Percentiles rank a stretch among this genome's conserved stretches.
phyloP scores from a whole-genome alignment of 495 filamentous ascomycete species.

The Lindgomyces ingoldianus region DNA sequence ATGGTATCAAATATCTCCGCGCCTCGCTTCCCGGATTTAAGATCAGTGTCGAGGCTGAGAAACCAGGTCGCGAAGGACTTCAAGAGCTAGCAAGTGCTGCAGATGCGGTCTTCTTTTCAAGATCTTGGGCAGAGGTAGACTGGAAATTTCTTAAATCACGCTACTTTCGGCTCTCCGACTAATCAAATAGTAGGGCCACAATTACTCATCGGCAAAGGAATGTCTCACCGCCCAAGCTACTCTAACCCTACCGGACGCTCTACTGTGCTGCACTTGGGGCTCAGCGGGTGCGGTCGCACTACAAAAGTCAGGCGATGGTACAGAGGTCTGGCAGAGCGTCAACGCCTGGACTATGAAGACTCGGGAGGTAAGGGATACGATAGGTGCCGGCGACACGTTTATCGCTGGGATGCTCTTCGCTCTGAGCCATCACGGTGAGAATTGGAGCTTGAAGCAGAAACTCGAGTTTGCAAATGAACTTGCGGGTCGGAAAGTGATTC shows the following conservation, averaged over 20 bases:
- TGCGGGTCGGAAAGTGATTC: constrained; percentile 66
- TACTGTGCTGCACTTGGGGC: constrained; percentile 71
- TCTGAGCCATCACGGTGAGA: constrained; percentile 52
- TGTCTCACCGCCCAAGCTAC: too few relatives aligned
- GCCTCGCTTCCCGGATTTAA: constrained; percentile 49
- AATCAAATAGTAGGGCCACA: too few relatives aligned
- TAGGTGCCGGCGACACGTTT: constrained; percentile 76
- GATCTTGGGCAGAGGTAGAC: constrained; percentile 72
- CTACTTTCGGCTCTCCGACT: too few relatives aligned
- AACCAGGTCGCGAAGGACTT: constrained; percentile 64
- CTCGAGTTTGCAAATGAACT: constrained; percentile 65
- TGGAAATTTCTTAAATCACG: too few relatives aligned
- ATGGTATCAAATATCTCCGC: constrained; percentile 62
- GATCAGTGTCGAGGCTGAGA: constrained; percentile 72
- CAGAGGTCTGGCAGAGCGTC: neutral
- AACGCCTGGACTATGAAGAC: constrained; percentile 40
- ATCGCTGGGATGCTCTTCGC: constrained; percentile 70
- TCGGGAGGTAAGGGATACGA: constrained; percentile 50
- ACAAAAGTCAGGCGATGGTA: neutral
- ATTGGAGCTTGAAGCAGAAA: constrained; percentile 55
- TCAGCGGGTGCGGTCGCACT: constrained; percentile 57
- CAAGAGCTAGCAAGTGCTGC: constrained; percentile 62
- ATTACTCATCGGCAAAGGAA: too few relatives aligned
- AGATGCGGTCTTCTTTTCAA: constrained; percentile 71
- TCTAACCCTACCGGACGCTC: too few relatives aligned